These are phyloP conservation scores for Punica granatum DNA, from an alignment of 345 rosid species.

Conservation along the genomic window DNA sequence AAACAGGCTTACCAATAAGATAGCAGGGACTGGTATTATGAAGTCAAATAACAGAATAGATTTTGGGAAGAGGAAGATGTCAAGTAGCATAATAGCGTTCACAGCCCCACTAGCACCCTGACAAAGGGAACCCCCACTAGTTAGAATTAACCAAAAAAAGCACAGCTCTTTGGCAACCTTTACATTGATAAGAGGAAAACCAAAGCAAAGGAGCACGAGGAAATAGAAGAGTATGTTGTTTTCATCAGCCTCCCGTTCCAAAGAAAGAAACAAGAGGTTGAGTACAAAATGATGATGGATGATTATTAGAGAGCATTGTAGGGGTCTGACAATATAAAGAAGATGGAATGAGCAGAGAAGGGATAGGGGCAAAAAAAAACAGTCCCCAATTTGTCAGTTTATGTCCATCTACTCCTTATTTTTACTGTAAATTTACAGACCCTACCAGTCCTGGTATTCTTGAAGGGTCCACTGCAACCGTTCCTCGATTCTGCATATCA, in stretches of 20 bases:
- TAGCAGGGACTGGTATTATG: slow-evolving; percentile 81
- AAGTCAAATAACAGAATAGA: slow-evolving; percentile 61
- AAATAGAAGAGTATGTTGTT: background rate
- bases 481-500: slow-evolving; percentile 40
- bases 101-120: slow-evolving; percentile 97
- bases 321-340: background rate
- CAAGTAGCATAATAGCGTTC: slow-evolving; percentile 82
- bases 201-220: background rate
- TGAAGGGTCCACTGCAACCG: slow-evolving; percentile 47
- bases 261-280: background rate
- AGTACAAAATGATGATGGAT: background rate
- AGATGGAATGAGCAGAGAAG: background rate
- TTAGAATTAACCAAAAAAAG: background rate
- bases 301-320: background rate
- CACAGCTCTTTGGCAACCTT: background rate
- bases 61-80: slow-evolving; percentile 72
- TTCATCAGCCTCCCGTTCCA: background rate
- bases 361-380: background rate
- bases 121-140: background rate
- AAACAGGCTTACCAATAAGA: slow-evolving; percentile 48
- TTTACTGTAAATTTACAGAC: background rate
- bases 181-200: background rate
- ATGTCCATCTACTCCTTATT: background rate
- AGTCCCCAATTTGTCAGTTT: background rate
- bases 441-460: slow-evolving; percentile 72